Evolutionary conservation across 768 basidiomycete genomes (phyloP).

Genomic region (Podaxis sp.): DNA sequence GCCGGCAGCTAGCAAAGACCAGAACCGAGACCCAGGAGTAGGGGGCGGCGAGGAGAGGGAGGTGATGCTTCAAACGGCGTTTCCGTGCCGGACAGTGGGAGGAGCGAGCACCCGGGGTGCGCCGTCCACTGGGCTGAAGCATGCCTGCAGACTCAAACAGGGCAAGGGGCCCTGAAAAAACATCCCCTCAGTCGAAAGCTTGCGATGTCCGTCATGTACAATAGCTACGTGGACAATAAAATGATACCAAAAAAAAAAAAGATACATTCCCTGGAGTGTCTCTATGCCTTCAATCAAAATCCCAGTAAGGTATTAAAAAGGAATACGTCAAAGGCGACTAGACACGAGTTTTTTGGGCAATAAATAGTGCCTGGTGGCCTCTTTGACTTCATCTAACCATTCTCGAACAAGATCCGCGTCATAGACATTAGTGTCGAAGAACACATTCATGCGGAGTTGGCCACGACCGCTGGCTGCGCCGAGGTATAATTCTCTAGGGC

Average conservation of each 20-base stretch:
- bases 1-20: not conserved
- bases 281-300: not conserved
- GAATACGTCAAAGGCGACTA: conserved; percentile 2
- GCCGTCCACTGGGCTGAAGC: not conserved
- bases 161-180: not conserved
- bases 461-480: conserved; percentile 34
- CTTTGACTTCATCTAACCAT: conserved; percentile 45
- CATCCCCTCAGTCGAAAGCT: not conserved
- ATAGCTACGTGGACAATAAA: too few species aligned
- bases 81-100: not conserved
- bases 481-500: conserved; percentile 48
- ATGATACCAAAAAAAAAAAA: not conserved
- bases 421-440: conserved; percentile 48
- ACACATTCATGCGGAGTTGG: conserved; percentile 31
- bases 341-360: conserved; percentile 7
- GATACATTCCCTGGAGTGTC: not conserved
- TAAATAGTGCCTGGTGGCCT: conserved; percentile 32
- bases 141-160: not conserved
- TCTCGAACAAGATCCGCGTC: conserved; percentile 37
- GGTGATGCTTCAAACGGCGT: not conserved
- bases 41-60: not conserved
- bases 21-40: too few species aligned
- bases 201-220: too few species aligned
- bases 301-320: too few species aligned
- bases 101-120: not conserved